These are phyloP conservation scores for Ogataea methylovora DNA, from an alignment of 805 yeast species.

Conservation along the genomic window DNA sequence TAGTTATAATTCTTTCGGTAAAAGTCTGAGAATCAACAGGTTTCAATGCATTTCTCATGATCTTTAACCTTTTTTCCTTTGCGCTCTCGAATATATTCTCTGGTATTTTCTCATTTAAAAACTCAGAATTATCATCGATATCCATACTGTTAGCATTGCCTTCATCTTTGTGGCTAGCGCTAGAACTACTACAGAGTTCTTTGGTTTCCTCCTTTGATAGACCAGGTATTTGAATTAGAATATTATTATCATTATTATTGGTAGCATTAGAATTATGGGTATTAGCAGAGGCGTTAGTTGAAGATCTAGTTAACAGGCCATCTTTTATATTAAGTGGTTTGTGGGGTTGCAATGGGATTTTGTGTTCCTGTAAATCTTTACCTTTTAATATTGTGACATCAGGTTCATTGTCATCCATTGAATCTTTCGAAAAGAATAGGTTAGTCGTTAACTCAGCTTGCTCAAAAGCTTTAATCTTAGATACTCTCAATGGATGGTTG, in stretches of 20 bases:
- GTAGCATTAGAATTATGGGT: no score
- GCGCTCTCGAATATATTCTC: no score
- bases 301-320: no score
- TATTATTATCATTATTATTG: slow-evolving; percentile 3
- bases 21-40: slow-evolving; percentile 12
- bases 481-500: slow-evolving; percentile 23
- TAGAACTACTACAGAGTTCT: no score
- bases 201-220: slow-evolving; percentile 14
- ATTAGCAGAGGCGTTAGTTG: no score
- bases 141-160: no score
- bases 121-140: slow-evolving; percentile 4
- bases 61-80: slow-evolving; percentile 16
- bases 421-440: slow-evolving; percentile 17
- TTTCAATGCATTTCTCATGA: slow-evolving; percentile 20
- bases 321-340: no score
- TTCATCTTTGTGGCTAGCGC: no score
- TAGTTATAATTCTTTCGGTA: slow-evolving; percentile 13
- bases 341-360: no score
- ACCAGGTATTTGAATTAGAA: slow-evolving; percentile 16
- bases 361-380: no score
- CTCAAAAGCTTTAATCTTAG: slow-evolving; percentile 29
- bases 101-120: slow-evolving; percentile 4
- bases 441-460: slow-evolving; percentile 27
- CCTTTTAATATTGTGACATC: slow-evolving; percentile 4
- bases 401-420: slow-evolving; percentile 7